A percentile compares a stretch with the other conserved stretches of the same genome.
Evolutionary conservation across 2,329 filamentous ascomycete species (phyloP).

Genomic region (Epichloe elymi): DNA sequence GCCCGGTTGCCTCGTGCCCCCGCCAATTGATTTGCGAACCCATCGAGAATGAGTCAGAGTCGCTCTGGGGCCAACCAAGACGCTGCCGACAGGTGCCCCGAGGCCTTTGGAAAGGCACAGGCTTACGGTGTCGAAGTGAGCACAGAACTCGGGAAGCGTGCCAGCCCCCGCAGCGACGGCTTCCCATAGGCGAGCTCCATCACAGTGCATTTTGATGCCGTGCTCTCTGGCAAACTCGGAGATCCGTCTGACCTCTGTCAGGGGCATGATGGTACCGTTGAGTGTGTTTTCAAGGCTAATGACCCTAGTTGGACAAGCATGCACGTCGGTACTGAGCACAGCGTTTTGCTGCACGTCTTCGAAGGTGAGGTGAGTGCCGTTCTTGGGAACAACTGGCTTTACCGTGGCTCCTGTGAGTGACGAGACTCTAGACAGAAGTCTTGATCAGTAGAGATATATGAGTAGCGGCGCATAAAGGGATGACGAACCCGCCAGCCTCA

Average conservation of each 20-base stretch:
- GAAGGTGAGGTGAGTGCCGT: conserved; percentile 60
- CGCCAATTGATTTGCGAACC: conserved; percentile 58
- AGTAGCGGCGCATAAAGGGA: background rate
- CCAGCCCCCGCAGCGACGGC: conserved; percentile 60
- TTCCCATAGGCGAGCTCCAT: conserved; percentile 74
- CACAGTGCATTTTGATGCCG: conserved; percentile 58
- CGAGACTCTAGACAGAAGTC: conserved; percentile 43
- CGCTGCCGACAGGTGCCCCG: conserved; percentile 67
- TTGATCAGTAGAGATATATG: background rate
- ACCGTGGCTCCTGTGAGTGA: conserved; percentile 59
- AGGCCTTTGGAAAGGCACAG: conserved; percentile 75
- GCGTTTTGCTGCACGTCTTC: conserved; percentile 59
- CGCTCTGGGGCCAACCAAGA: conserved; percentile 43
- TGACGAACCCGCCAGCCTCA: conserved; percentile 45
- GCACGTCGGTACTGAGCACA: conserved; percentile 55
- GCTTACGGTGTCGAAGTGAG: conserved; percentile 59
- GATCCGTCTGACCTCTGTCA: conserved; percentile 58
- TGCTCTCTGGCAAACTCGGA: conserved; percentile 52
- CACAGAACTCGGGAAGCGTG: conserved; percentile 51
- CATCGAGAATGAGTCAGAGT: conserved; percentile 27
- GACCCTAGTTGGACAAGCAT: conserved; percentile 66
- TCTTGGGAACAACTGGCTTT: conserved; percentile 51
- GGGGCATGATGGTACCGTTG: conserved; percentile 63
- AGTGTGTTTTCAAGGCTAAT: conserved; percentile 82
- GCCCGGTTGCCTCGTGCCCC: conserved; percentile 60